These are phyloP conservation scores for Termitomyces sp. DNA, from an alignment of 768 basidiomycete species.

Conservation along the genomic window DNA sequence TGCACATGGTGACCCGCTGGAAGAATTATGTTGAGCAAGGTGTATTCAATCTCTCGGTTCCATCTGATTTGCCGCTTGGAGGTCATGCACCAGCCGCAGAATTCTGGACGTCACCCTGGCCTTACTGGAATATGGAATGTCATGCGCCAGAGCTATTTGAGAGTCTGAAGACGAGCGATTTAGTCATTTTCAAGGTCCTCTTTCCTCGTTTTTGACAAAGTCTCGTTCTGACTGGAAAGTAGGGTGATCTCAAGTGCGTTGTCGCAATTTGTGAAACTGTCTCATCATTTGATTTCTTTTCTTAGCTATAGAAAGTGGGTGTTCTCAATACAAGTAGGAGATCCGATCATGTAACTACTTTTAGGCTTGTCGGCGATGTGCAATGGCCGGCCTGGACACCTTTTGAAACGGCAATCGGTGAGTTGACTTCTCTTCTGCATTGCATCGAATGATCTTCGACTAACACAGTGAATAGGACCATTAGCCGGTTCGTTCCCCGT, in stretches of 20 bases:
- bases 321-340: too few species aligned
- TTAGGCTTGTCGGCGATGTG: slow-evolving; percentile 84
- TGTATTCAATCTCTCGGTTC: slow-evolving; percentile 70
- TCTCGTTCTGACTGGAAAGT: background rate
- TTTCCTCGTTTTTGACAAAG: background rate
- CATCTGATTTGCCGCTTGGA: slow-evolving; percentile 54
- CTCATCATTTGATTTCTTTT: background rate
- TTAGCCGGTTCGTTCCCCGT: slow-evolving; percentile 77
- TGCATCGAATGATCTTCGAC: background rate
- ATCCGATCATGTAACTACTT: background rate
- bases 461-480: slow-evolving; percentile 42
- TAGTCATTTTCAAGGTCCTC: slow-evolving; percentile 82
- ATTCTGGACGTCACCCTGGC: slow-evolving; percentile 75
- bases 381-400: slow-evolving; percentile 82
- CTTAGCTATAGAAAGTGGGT: slow-evolving; percentile 80
- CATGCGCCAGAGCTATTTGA: slow-evolving; percentile 49
- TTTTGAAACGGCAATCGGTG: slow-evolving; percentile 72
- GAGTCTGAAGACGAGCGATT: slow-evolving; percentile 47
- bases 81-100: slow-evolving; percentile 22
- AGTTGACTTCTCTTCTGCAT: slow-evolving; percentile 8
- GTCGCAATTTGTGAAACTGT: background rate
- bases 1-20: slow-evolving; percentile 70
- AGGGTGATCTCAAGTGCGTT: slow-evolving; percentile 90
- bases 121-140: slow-evolving; percentile 71
- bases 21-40: slow-evolving; percentile 63